Conservation (phyloP, 2,329 filamentous ascomycete genomes). For the Fusarium sp. region DNA sequence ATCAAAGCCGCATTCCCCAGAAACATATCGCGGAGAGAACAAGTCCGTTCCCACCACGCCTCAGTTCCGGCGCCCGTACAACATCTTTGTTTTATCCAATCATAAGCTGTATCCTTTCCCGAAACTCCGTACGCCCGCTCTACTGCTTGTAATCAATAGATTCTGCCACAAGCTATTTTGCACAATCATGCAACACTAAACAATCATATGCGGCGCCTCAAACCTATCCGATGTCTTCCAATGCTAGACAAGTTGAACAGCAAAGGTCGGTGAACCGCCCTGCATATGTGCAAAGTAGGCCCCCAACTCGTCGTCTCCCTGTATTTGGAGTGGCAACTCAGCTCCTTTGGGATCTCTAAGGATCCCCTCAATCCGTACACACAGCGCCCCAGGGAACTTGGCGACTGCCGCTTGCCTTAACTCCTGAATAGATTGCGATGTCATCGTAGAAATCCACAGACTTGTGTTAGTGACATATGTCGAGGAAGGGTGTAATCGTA, state of each 20-base stretch:
- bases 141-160: background rate
- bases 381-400: constrained; percentile 73
- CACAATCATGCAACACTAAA: background rate
- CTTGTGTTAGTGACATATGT: constrained; percentile 64
- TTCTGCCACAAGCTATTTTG: constrained; percentile 1
- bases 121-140: constrained; percentile 47
- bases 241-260: constrained; percentile 58
- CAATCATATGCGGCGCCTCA: constrained; percentile 28
- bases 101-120: constrained; percentile 17
- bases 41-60: constrained; percentile 42
- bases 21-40: constrained; percentile 37
- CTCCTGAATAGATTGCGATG: constrained; percentile 71
- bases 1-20: constrained; percentile 4
- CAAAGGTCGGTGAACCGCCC: constrained; percentile 61
- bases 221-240: constrained; percentile 11
- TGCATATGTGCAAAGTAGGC: constrained; percentile 79
- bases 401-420: constrained; percentile 72
- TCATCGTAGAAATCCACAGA: constrained; percentile 78
- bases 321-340: constrained; percentile 76
- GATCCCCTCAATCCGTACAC: constrained; percentile 76
- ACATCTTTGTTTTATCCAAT: constrained; percentile 29
- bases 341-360: constrained; percentile 72
- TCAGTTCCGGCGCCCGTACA: constrained; percentile 19
- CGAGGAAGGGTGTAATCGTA: constrained; percentile 78
- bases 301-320: constrained; percentile 79